Percentiles rank a stretch among this genome's conserved stretches.
These are phyloP conservation scores for Fusarium verticillioides DNA, from an alignment of 2,329 filamentous ascomycete genomes.

Conservation along the genomic window DNA sequence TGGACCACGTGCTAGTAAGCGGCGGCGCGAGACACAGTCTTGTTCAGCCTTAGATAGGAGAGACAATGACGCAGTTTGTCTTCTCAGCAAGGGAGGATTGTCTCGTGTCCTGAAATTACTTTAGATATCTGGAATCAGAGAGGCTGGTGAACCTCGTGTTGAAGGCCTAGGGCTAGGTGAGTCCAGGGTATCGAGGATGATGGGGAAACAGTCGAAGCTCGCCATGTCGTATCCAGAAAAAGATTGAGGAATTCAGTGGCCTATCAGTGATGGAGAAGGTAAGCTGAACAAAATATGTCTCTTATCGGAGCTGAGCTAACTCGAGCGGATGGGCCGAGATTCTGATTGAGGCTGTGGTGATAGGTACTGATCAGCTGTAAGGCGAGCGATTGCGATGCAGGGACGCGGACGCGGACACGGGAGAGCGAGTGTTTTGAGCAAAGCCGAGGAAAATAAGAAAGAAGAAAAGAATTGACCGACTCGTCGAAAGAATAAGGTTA, in stretches of 20 bases:
- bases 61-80: conserved; percentile 17
- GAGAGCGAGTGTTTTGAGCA: neutral
- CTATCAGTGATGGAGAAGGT: neutral
- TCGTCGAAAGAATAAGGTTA: conserved; percentile 7
- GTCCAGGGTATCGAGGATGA: conserved; percentile 18
- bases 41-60: conserved; percentile 30
- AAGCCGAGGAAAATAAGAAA: neutral
- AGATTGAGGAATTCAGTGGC: conserved; percentile 3
- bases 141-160: conserved; percentile 34
- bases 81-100: neutral
- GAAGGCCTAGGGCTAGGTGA: neutral
- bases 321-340: neutral
- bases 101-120: conserved; percentile 31
- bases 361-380: neutral
- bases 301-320: neutral
- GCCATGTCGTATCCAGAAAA: conserved; percentile 29
- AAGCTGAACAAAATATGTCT: neutral
- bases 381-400: neutral
- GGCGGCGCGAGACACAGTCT: conserved; percentile 24
- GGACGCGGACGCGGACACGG: neutral
- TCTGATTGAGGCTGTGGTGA: neutral
- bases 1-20: conserved; percentile 31
- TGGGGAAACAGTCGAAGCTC: conserved; percentile 1
- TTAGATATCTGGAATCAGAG: conserved; percentile 1
- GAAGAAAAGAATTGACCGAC: conserved; percentile 2